Conservation (phyloP, 345 rosid species). For the Moringa oleifera region DNA sequence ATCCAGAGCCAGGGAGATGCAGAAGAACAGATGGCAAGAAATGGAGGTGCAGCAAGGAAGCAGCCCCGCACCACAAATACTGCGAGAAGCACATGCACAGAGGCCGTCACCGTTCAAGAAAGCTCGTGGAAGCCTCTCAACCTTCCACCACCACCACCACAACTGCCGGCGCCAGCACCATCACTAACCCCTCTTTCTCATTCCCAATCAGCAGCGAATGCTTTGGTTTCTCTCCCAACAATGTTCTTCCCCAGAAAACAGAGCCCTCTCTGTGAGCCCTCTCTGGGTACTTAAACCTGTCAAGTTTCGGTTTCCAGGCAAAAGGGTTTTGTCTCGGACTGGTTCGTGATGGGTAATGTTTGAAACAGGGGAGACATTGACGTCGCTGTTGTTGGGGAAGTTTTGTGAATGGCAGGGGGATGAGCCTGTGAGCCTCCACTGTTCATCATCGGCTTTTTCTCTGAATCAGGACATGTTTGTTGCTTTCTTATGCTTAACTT, state of each 20-base stretch:
- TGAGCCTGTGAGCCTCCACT: too few species aligned
- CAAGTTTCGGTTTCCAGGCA: too few species aligned
- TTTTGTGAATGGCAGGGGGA: too few species aligned
- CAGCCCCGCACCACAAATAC: slow-evolving; percentile 38
- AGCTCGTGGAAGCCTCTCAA: slow-evolving; percentile 45
- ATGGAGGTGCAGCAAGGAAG: slow-evolving; percentile 56
- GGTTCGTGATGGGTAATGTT: too few species aligned
- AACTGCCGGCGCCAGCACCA: too few species aligned
- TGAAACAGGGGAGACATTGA: too few species aligned
- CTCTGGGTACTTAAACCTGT: too few species aligned
- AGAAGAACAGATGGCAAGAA: slow-evolving; percentile 58
- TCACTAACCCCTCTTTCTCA: slow-evolving; percentile 32
- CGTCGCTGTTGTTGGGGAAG: too few species aligned
- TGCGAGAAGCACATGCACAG: slow-evolving; percentile 49
- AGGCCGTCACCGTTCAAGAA: slow-evolving; percentile 50
- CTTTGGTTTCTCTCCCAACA: slow-evolving; percentile 3
- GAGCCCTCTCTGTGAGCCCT: slow-evolving; percentile 4
- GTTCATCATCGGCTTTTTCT: too few species aligned
- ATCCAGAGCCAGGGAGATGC: slow-evolving; percentile 49
- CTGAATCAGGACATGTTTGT: too few species aligned
- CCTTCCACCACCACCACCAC: not conserved
- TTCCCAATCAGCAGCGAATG: slow-evolving; percentile 9
- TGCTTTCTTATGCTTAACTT: too few species aligned
- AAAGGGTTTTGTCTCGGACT: too few species aligned
- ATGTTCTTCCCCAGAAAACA: slow-evolving; percentile 7